Conservation (phyloP, 257 asterid genomes). For the Salvia miltiorrhiza region DNA sequence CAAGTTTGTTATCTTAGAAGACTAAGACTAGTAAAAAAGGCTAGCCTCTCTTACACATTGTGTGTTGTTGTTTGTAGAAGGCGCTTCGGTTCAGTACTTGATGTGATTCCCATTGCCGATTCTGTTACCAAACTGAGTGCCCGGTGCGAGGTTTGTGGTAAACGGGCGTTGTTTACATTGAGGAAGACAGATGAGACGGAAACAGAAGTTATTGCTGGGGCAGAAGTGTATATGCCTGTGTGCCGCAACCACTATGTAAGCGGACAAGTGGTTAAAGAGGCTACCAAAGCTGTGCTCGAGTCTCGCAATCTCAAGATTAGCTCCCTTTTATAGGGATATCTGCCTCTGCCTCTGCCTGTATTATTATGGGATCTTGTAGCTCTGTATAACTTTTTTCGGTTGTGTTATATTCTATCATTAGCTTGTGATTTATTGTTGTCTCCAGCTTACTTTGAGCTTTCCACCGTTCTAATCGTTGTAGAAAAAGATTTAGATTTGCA, state of each 20-base stretch:
- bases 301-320: constrained; percentile 39
- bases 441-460: not conserved
- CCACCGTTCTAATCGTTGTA: not conserved
- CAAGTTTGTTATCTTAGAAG: not conserved
- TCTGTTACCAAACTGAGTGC: constrained; percentile 79
- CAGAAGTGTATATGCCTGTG: constrained; percentile 91
- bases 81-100: constrained; percentile 85
- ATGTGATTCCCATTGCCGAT: constrained; percentile 81
- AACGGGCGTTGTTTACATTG: constrained; percentile 67
- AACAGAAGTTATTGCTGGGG: constrained; percentile 81
- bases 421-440: not conserved
- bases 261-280: constrained; percentile 81
- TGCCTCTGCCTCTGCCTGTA: not conserved
- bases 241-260: constrained; percentile 88
- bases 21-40: not conserved
- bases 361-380: not conserved
- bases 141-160: constrained; percentile 77
- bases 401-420: not conserved
- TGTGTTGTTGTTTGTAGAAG: constrained; percentile 44
- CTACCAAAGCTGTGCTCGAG: constrained; percentile 55
- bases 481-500: not conserved
- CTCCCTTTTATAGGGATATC: constrained; percentile 24
- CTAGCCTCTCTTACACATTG: not conserved
- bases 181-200: constrained; percentile 81
- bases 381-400: not conserved